Evolutionary conservation across 306 rosid species (phyloP).

Genomic region (Echinosophora koreensis): DNA sequence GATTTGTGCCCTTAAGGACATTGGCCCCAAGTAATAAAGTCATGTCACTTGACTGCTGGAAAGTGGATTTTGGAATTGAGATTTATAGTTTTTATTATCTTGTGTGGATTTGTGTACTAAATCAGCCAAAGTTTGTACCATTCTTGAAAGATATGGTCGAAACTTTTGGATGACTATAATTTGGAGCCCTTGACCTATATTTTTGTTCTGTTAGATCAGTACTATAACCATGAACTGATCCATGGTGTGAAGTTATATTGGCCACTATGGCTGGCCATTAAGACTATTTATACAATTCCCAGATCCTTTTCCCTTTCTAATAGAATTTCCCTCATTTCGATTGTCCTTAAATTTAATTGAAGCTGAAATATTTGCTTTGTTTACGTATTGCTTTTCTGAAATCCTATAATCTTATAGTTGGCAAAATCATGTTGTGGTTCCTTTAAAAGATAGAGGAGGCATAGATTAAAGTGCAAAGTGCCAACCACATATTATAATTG

Average conservation of each 20-base stretch:
- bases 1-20: constrained; percentile 87
- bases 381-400: neutral
- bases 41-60: constrained; percentile 35
- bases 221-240: constrained; percentile 30
- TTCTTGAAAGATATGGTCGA: constrained; percentile 55
- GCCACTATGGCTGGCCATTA: constrained; percentile 8
- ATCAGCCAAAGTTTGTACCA: constrained; percentile 43
- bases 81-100: constrained; percentile 38
- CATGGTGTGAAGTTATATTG: constrained; percentile 48
- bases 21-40: constrained; percentile 79
- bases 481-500: neutral
- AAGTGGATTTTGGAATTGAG: constrained; percentile 35
- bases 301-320: constrained; percentile 8
- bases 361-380: neutral
- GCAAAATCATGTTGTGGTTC: neutral
- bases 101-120: constrained; percentile 48
- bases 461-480: no score
- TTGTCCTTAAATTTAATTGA: constrained; percentile 8
- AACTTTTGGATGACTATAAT: constrained; percentile 48
- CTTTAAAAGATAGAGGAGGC: no score
- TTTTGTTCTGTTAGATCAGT: constrained; percentile 38
- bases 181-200: constrained; percentile 42
- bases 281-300: constrained; percentile 22
- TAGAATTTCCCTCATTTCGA: constrained; percentile 10
- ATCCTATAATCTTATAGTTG: neutral